Base-by-base conservation (phyloP, 805 yeast genomes). In the Pichia occidentalis region DNA sequence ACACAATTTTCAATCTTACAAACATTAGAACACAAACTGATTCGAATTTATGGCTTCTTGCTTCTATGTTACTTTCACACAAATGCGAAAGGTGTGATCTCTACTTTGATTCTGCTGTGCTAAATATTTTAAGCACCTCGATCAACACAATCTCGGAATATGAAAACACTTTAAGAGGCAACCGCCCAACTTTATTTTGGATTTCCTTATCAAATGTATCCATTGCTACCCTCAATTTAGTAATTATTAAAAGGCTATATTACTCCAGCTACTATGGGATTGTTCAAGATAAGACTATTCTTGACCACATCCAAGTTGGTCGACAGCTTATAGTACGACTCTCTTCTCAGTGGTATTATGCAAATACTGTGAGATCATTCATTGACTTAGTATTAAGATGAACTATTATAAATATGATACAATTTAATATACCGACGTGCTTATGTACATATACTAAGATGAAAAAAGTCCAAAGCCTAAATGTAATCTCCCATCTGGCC, bases 61-160 rank as follows among this genome's bases (percentile, higher is more conserved):
- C 41, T 16, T 40, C 46, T 2, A 43, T 47, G 10, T n/a, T 49
- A 16, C 29, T 49, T 9, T 35, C 40, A 19, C 50, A 49, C 24
- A 27, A 25, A 16, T 49, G 52, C 25, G 5, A 18, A 16, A 24
- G 36, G 1, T 47, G 51, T 14, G n/a, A 31, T 4, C 13, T 19
- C 12, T 18, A 25, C 9, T 27, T 21, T 16, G 20, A 21, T 12
- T n/a, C 29, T 11, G 16, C 26, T 13, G 28, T 35, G 2, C 6
- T 29, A 2, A 19, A 22, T 10, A 21, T 39, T 5, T 11, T 36
- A 7, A 26, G 7, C 4, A 14, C 34, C 4, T 30, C 32, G 3
- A 8, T 39, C 5, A 13, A 13, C n/a, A 14, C 9, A 19, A 22
- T 34, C 2, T 16, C 19, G 4, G n/a, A 21, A 5, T 23, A 27